These are phyloP conservation scores for Rhynchospora tenuis DNA, from an alignment of 176 grass and related monocot genomes.

Conservation along the genomic window DNA sequence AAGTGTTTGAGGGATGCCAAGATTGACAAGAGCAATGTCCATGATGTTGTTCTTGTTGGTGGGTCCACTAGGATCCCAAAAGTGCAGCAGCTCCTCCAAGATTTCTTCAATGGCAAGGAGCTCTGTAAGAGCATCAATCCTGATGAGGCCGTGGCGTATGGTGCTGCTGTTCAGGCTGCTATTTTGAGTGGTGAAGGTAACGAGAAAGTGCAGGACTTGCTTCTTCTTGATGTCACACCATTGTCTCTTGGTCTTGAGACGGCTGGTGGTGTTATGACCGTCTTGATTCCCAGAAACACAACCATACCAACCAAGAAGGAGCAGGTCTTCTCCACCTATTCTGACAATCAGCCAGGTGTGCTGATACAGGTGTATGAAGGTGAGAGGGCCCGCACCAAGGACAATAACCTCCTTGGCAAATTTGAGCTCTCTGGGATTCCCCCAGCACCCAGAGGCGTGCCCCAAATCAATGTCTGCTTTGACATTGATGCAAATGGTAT, in stretches of 20 bases:
- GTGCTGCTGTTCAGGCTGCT: conserved; percentile 38
- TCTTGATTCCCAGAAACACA: conserved; percentile 40
- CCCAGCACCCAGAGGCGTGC: conserved; percentile 54
- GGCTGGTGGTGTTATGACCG: conserved; percentile 6
- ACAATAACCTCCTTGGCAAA: conserved; percentile 63
- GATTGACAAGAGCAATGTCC: conserved; percentile 39
- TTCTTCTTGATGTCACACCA: conserved; percentile 18
- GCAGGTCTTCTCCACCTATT: conserved; percentile 50
- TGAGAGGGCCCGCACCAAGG: conserved; percentile 47
- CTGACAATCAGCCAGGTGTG: conserved; percentile 48
- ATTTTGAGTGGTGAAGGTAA: conserved; percentile 37
- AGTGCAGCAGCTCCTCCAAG: conserved; percentile 31
- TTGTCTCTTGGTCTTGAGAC: conserved; percentile 15
- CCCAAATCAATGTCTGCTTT: conserved; percentile 60
- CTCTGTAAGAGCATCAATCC: conserved; percentile 47
- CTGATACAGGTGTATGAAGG: conserved; percentile 48
- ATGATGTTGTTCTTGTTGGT: conserved; percentile 32
- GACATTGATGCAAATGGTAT: conserved; percentile 66
- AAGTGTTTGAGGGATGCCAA: conserved; percentile 43
- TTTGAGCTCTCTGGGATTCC: conserved; percentile 71
- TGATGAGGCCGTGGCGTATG: conserved; percentile 38
- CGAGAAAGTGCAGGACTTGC: conserved; percentile 36
- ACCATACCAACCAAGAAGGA: conserved; percentile 56
- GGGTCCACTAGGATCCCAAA: conserved; percentile 27
- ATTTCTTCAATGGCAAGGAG: conserved; percentile 43